These are phyloP conservation scores for Fomitopsis pulvina DNA, from an alignment of 768 basidiomycete species.

Conservation along the genomic window DNA sequence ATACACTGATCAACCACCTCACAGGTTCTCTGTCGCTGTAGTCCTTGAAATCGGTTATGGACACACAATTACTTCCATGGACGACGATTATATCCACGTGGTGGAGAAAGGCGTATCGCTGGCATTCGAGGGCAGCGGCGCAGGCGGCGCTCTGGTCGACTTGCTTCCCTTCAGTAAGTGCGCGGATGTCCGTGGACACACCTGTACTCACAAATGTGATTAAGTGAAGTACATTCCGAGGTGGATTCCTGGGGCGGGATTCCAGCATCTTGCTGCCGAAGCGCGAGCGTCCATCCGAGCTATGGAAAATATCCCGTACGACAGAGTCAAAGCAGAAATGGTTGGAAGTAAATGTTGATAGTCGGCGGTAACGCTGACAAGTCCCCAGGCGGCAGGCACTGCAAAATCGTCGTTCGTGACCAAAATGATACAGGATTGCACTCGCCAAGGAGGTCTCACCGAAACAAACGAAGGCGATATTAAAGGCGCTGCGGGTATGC, in stretches of 20 bases:
- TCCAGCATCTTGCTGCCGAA: constrained; percentile 17
- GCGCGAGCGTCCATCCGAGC: constrained; percentile 11
- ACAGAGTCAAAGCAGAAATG: constrained; percentile 11
- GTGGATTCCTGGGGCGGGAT: constrained; percentile 29
- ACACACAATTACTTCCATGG: constrained; percentile 13
- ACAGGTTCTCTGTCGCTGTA: constrained; percentile 19
- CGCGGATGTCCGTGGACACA: constrained; percentile 8
- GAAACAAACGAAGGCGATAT: constrained; percentile 9
- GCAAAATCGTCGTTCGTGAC: constrained; percentile 7
- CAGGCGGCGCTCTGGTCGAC: constrained; percentile 18
- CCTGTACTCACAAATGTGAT: not conserved
- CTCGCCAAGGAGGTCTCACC: not conserved
- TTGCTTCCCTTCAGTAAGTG: constrained; percentile 13
- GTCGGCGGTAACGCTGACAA: no score
- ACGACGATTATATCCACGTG: constrained; percentile 21
- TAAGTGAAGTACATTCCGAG: constrained; percentile 20
- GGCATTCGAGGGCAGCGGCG: constrained; percentile 7
- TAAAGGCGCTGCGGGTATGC: constrained; percentile 11
- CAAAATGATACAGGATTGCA: not conserved
- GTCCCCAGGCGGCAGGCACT: constrained; percentile 4
- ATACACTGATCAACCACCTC: constrained; percentile 11
- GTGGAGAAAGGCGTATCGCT: constrained; percentile 10
- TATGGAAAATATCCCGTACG: constrained; percentile 18
- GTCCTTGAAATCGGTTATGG: constrained; percentile 27
- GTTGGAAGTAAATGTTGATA: no score